Evolutionary conservation across 345 rosid species (phyloP), one percentile per base, ranked within the genome.

Genomic region (Sonneratia alba): DNA sequence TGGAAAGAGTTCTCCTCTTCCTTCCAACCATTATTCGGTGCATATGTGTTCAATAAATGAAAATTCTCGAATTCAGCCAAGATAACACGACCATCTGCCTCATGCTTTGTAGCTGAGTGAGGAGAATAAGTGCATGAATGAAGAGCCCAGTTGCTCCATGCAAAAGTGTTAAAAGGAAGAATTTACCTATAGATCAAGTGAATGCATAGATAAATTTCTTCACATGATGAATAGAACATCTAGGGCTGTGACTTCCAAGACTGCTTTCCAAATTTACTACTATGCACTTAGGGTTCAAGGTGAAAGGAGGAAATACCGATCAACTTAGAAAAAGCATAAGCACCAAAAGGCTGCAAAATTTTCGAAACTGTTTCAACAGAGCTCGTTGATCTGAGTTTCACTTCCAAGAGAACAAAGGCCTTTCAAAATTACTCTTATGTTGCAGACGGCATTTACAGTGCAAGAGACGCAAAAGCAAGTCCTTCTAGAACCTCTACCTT

Each of bases 1-100:
- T 74, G 93, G 81, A 92, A 95, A 38, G 97, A 82, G 70, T 87
- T 95, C 75, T 89, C 97, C 79, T 90, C 97, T 24, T 94, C 99
- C 85, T 85, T 95, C 99, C 99, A 95, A 67, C 97, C 99, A 79
- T 95, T 95, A 76, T 95, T 95, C 68, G 99, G 99, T 12, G 90
- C 83, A 84, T 92, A 95, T 11, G 97, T 95, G 74, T 90, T 92
- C 85, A 95, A 74, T 45, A 95, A 67, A 67, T 83, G 79, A 71
- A 87, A 81, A 27, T 88, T 85, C 85, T 89, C 86, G 71, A 95
- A 95, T 79, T 95, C 97, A 71, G 90, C 96, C 79, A 90, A 83
- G 82, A 95, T 95, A 73, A 90, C 96, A 71, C 99, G 85, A 68
- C 99, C 97, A 86, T 92, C 97, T 57, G 84, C 87, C 86, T 95